Conservation (phyloP, 495 filamentous ascomycete species). For the Penicillium fimorum region DNA sequence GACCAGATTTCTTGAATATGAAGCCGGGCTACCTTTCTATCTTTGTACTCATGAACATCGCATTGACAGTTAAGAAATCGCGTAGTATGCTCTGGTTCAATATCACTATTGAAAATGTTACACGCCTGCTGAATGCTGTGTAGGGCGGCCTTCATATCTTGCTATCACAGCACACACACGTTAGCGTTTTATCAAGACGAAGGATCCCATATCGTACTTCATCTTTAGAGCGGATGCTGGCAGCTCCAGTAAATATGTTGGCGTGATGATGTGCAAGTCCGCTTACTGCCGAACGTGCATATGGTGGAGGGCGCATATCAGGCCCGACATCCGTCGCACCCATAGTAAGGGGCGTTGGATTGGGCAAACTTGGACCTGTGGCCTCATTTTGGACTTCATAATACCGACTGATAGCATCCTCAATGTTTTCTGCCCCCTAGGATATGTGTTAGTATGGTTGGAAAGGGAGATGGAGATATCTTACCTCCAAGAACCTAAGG, state of each 20-base stretch:
- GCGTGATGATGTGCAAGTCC: neutral
- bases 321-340: neutral
- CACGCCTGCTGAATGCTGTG: conserved; percentile 34
- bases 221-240: neutral
- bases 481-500: neutral
- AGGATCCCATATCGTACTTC: neutral
- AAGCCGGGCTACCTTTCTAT: conserved; percentile 34
- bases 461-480: neutral
- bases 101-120: conserved; percentile 46
- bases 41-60: conserved; percentile 32
- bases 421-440: neutral
- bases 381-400: neutral
- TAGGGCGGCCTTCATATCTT: conserved; percentile 12
- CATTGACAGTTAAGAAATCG: conserved; percentile 30
- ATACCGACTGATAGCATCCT: neutral
- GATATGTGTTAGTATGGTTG: neutral
- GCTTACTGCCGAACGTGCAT: neutral
- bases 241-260: neutral
- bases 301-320: neutral
- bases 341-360: no score
- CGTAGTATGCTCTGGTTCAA: conserved; percentile 48
- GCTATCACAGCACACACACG: neutral
- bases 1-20: conserved; percentile 42
- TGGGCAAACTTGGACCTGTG: neutral
- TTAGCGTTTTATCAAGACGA: neutral